Base-by-base conservation (phyloP, 129 eudicot species). In the Scalesia atractyloides region DNA sequence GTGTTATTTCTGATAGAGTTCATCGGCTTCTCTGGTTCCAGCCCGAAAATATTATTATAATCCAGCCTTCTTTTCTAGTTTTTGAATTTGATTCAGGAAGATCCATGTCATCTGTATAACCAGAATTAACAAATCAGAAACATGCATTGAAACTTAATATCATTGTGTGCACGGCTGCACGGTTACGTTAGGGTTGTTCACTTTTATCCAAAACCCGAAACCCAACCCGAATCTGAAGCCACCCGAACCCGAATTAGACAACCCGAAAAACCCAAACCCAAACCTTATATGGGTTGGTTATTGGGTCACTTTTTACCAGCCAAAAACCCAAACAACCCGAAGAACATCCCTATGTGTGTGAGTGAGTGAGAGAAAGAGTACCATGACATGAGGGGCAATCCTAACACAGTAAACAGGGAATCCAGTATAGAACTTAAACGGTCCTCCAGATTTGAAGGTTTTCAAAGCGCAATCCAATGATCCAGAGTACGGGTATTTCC, bases 321-420 rank as follows among this genome's bases (percentile, higher is more conserved):
- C n/a, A n/a, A n/a, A n/a, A n/a, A n/a, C n/a, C n/a, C n/a, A n/a
- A n/a, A n/a, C n/a, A n/a, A n/a, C n/a, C n/a, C n/a, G n/a, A n/a
- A n/a, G n/a, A n/a, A n/a, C 58, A 56, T 13, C 56, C 5, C n/a
- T 36, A 17, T 12, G 52, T 37, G 15, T 73, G 49, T 71, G n/a
- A 26, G 39, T 34, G 85, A 53, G 73, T 44, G 68, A 34, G 65
- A 47, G 41, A 65, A 48, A 73, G 36, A 19, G 33, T 82, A 93
- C 98, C 98, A 93, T 93, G 80, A 88, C 98, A 84, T 93, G 95
- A 53, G 98, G 98, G 46, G 98, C 98, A 50, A 93, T 93, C 76
- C 98, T 82, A 69, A 89, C 84, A 66, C 96, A 89, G 39, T 93
- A 93, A 7, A 93, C 95, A 15, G 98, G 98, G 58, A 94, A 94